Evolutionary conservation across 2,329 filamentous ascomycete species (phyloP), one percentile per base, ranked within the genome.

Genomic region (Phyllosticta citribraziliensis): DNA sequence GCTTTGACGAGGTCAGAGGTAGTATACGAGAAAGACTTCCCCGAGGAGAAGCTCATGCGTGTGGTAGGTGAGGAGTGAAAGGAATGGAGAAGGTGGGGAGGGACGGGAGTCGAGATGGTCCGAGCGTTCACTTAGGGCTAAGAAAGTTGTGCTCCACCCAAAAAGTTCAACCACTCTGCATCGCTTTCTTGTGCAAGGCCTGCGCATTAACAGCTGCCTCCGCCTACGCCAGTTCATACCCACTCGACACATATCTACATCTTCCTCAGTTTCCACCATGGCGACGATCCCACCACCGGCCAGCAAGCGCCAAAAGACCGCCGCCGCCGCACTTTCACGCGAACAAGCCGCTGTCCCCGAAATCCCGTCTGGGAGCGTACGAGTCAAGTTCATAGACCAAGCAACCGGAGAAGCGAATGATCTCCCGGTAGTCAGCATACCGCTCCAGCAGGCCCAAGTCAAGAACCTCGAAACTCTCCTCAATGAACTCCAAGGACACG

Each of bases 381-480:
- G 90, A 73, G 86, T 95, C 55, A 89, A 93, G 66, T 97, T 97
- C 75, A 82, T 91, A 70, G 91, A 97, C 73, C 85, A 89, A 83
- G 88, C 82, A 62, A 85, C 82, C 9, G 83, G 84, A 62, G 76
- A 81, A 77, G 84, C 80, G 73, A 91, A 81, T 76, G 91, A 82
- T 67, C 87, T 82, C 72, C 87, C 79, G 73, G 91, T 83, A 8
- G 69, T 75, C 73, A 88, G 77, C 72, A 87, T 97, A 52, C 87
- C 91, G 12, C 83, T 97, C 33, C 88, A 87, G 62, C 88, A 97
- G 77, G 88, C 93, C 1, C 88, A 84, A 8, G 89, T 94, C 64
- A 93, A 91, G 78, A 96, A 97, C 67, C 82, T 97, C 3, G 93
- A 94, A 58, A 82, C 92, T 10, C 80, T 97, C 0, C 75, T 96